Evolutionary conservation across 805 yeast genomes (phyloP).

Genomic region (Yamadazyma takamatsuzukensis): DNA sequence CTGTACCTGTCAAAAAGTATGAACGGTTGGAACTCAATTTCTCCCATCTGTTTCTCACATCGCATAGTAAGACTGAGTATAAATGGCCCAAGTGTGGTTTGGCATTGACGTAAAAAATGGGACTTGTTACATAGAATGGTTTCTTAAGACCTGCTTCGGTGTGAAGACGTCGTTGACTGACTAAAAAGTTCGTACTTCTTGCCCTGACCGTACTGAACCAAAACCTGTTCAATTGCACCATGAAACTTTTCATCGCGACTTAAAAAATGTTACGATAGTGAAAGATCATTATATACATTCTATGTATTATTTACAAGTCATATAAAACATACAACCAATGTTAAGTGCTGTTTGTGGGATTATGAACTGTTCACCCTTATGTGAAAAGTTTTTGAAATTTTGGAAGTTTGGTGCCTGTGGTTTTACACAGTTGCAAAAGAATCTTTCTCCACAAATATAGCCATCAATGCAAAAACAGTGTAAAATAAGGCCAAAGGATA

Average conservation of each 20-base stretch:
- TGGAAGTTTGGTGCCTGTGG: too few species aligned
- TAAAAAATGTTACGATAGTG: too few species aligned
- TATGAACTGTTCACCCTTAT: too few species aligned
- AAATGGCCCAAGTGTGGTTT: conserved; percentile 91
- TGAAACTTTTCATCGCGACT: too few species aligned
- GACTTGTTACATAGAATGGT: conserved; percentile 64
- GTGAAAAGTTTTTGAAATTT: too few species aligned
- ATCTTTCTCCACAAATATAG: conserved; percentile 64
- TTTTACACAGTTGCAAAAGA: conserved; percentile 4
- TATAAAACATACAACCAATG: too few species aligned
- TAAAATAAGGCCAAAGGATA: conserved; percentile 90
- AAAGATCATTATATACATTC: too few species aligned
- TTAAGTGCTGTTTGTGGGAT: too few species aligned
- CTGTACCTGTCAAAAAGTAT: conserved; percentile 85
- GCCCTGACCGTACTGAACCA: not conserved
- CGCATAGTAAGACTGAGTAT: conserved; percentile 82
- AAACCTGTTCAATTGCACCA: not conserved
- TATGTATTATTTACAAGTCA: too few species aligned
- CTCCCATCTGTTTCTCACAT: conserved; percentile 75
- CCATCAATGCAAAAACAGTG: conserved; percentile 93
- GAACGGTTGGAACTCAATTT: conserved; percentile 27
- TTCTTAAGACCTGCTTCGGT: too few species aligned
- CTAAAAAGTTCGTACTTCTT: not conserved
- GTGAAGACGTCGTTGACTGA: not conserved
- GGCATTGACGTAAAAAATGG: conserved; percentile 95